These are phyloP conservation scores for Fusarium annulatum DNA, from an alignment of 2,329 filamentous ascomycete genomes.

Conservation along the genomic window DNA sequence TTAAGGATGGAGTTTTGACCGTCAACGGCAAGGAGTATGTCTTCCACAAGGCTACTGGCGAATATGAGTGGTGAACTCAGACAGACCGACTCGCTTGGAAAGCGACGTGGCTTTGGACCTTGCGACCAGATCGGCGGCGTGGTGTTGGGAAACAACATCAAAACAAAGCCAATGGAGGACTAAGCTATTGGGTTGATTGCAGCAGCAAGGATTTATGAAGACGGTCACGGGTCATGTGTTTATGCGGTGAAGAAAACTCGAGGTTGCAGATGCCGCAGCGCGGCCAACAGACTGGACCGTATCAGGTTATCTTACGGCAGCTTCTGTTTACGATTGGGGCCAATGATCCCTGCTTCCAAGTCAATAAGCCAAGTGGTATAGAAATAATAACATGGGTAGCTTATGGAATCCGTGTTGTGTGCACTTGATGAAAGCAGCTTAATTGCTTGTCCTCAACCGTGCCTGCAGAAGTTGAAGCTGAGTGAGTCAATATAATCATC, in stretches of 20 bases:
- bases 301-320: slow-evolving; percentile 19
- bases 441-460: neutral
- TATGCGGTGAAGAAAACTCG: slow-evolving; percentile 18
- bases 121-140: neutral
- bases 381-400: slow-evolving; percentile 8
- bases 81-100: neutral
- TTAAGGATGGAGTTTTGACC: slow-evolving; percentile 95
- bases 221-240: slow-evolving; percentile 19
- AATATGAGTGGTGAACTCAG: slow-evolving; percentile 88
- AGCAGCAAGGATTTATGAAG: slow-evolving; percentile 6
- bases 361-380: slow-evolving; percentile 26
- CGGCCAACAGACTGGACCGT: slow-evolving; percentile 42
- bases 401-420: slow-evolving; percentile 4
- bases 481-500: neutral
- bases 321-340: slow-evolving; percentile 13
- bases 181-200: neutral
- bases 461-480: neutral
- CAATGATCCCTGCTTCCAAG: slow-evolving; percentile 7
- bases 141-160: slow-evolving; percentile 12
- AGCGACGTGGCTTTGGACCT: slow-evolving; percentile 4
- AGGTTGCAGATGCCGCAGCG: slow-evolving; percentile 28
- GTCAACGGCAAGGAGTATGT: slow-evolving; percentile 96
- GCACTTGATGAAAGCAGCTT: neutral
- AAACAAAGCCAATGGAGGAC: slow-evolving; percentile 15
- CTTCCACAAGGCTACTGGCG: slow-evolving; percentile 96